Percentiles rank a stretch among this genome's conserved stretches.
Conservation (phyloP, 257 asterid genomes). For the Ehretia macrophylla region DNA sequence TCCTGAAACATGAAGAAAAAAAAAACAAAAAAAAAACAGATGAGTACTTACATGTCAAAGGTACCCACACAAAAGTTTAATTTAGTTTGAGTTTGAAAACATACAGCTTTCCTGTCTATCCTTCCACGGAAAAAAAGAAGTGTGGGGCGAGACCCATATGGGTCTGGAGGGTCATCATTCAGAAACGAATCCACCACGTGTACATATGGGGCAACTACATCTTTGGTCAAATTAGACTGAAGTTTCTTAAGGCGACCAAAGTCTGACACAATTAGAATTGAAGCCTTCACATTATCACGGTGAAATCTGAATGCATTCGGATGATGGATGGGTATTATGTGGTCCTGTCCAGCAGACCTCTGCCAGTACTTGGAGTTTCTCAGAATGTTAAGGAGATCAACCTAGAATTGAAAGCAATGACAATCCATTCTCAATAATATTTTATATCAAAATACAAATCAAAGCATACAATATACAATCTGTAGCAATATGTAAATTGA, state of each 20-base stretch:
- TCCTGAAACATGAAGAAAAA: slow-evolving; percentile 49
- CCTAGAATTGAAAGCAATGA: slow-evolving; percentile 31
- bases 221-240: slow-evolving; percentile 70
- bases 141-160: slow-evolving; percentile 58
- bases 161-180: slow-evolving; percentile 46
- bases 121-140: slow-evolving; percentile 91
- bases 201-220: slow-evolving; percentile 86
- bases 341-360: slow-evolving; percentile 79
- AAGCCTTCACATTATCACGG: slow-evolving; percentile 55
- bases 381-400: slow-evolving; percentile 58
- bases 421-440: no score
- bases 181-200: slow-evolving; percentile 68
- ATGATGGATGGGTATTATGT: slow-evolving; percentile 86
- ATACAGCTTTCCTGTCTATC: slow-evolving; percentile 79
- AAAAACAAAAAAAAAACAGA: no score
- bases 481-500: no score
- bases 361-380: slow-evolving; percentile 63
- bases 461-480: no score
- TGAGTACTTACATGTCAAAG: no score
- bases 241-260: slow-evolving; percentile 63
- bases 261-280: slow-evolving; percentile 85
- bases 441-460: no score
- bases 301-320: slow-evolving; percentile 89
- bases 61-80: no score
- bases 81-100: slow-evolving; percentile 6